A percentile compares a stretch with the other conserved stretches of the same genome.
These are phyloP conservation scores for Cyberlindnera euphorbiae DNA, from an alignment of 805 yeast genomes.

Conservation along the genomic window DNA sequence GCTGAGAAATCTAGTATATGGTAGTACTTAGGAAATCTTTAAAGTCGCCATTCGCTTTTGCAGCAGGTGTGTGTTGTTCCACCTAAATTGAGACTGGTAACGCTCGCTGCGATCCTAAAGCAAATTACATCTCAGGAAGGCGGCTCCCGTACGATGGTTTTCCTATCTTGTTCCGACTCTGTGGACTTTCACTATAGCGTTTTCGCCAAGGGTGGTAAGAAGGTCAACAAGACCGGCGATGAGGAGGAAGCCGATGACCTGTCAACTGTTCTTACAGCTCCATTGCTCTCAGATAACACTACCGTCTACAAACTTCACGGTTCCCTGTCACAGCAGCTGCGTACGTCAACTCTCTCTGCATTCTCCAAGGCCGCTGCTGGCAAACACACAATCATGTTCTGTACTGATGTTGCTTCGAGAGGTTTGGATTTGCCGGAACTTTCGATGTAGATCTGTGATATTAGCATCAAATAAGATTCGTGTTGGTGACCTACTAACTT, in stretches of 20 bases:
- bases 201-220: conserved; percentile 55
- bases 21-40: too few species aligned
- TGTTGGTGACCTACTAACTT: too few species aligned
- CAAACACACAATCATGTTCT: conserved; percentile 65
- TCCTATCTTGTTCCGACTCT: conserved; percentile 93
- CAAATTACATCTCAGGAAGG: conserved; percentile 34
- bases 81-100: conserved; percentile 83
- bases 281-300: conserved; percentile 39
- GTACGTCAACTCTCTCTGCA: conserved; percentile 62
- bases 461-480: too few species aligned
- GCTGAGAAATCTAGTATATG: too few species aligned
- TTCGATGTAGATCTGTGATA: too few species aligned
- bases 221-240: conserved; percentile 24
- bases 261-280: conserved; percentile 47
- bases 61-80: conserved; percentile 86
- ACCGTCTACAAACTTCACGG: conserved; percentile 80
- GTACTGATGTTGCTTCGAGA: conserved; percentile 98
- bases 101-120: conserved; percentile 64
- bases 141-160: conserved; percentile 65
- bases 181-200: conserved; percentile 87
- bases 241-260: conserved; percentile 27
- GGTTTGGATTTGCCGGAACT: conserved; percentile 91
- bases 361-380: conserved; percentile 36
- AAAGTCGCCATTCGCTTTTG: too few species aligned
- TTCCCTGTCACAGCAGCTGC: conserved; percentile 74